Conservation (phyloP, 2,329 filamentous ascomycete species). For the Alternaria triticina region DNA sequence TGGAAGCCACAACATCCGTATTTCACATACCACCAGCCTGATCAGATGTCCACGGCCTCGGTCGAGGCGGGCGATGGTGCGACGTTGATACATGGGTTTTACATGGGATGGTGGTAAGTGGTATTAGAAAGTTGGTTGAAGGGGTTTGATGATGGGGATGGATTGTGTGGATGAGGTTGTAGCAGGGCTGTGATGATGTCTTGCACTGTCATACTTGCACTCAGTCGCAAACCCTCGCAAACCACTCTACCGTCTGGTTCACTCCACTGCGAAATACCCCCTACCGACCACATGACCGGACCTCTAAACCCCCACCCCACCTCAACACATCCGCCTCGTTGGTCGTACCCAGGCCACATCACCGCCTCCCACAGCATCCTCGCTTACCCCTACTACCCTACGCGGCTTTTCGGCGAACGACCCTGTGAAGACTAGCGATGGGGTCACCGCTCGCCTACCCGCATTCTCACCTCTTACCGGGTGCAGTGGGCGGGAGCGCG, state of each 20-base stretch:
- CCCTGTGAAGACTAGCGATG: neutral
- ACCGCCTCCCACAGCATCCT: neutral
- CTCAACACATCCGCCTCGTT: neutral
- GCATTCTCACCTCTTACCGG: slow-evolving; percentile 6
- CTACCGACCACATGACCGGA: neutral
- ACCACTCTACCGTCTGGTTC: neutral
- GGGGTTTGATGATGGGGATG: neutral
- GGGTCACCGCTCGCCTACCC: slow-evolving; percentile 1
- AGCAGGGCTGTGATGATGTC: neutral
- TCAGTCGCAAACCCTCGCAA: neutral
- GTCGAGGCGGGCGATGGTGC: neutral
- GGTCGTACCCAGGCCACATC: neutral
- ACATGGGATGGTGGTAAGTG: neutral
- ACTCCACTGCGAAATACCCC: neutral
- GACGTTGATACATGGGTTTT: neutral
- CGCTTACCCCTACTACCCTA: neutral
- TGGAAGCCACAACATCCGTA: neutral
- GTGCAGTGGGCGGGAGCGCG: neutral
- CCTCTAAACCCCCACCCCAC: neutral
- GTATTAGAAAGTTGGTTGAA: neutral
- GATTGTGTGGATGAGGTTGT: neutral
- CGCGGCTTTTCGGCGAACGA: neutral
- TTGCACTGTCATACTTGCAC: neutral
- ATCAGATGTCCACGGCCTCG: neutral
- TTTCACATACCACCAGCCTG: neutral